Percentiles rank a stretch among this genome's conserved stretches.
Evolutionary conservation across 1,284 basidiomycete species (phyloP).

Genomic region (Rhodotorula sp.): DNA sequence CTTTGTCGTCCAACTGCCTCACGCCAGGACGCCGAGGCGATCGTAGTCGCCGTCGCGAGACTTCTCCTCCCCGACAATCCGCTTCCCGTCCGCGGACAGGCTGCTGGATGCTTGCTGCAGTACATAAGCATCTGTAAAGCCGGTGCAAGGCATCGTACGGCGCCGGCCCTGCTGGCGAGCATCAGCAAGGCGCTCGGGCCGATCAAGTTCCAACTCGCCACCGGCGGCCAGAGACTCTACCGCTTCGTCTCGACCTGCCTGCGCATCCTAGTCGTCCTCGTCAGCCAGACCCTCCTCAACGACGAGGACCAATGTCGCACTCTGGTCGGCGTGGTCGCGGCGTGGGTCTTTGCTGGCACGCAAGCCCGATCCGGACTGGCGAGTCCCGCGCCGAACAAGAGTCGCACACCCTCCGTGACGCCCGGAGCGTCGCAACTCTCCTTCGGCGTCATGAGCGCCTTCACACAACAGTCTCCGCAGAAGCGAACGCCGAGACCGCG

Average conservation of each 20-base stretch:
- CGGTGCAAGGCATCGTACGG: fast-evolving
- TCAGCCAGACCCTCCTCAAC: background rate
- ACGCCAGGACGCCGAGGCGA: too few relatives aligned
- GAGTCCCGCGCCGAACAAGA: background rate
- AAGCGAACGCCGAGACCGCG: background rate
- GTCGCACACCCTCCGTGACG: background rate
- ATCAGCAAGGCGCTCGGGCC: constrained; percentile 9
- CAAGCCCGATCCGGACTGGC: background rate
- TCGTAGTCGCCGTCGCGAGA: background rate
- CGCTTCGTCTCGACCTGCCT: constrained; percentile 26
- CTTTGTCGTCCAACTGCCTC: too few relatives aligned
- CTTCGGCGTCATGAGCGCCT: constrained; percentile 30
- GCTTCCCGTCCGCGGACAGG: constrained; percentile 10
- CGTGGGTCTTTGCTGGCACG: constrained; percentile 16
- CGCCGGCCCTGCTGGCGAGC: background rate
- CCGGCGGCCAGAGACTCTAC: constrained; percentile 4
- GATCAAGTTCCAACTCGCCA: constrained; percentile 3
- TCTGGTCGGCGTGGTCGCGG: background rate
- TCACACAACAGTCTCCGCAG: constrained; percentile 1
- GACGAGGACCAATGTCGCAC: background rate
- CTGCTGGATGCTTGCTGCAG: constrained; percentile 17
- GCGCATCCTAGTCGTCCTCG: constrained; percentile 19
- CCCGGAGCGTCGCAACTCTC: background rate
- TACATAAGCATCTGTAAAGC: constrained; percentile 5
- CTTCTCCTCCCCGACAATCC: constrained; percentile 13